These are phyloP conservation scores for Salvia miltiorrhiza DNA, from an alignment of 257 asterid species.

Conservation along the genomic window DNA sequence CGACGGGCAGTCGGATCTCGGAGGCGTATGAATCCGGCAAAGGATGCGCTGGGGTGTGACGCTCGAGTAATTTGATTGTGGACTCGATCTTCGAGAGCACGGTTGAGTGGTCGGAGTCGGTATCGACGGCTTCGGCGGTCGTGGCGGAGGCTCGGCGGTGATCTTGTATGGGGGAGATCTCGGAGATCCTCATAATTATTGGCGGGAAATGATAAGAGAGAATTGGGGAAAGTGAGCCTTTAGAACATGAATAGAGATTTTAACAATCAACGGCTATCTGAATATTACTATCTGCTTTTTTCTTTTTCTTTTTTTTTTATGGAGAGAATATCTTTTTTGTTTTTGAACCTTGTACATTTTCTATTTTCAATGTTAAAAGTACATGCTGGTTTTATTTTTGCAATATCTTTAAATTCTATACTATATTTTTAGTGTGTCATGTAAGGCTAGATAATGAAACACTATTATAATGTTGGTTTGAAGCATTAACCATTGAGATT, in stretches of 20 bases:
- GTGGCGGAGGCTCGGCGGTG: slow-evolving; percentile 48
- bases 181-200: slow-evolving; percentile 66
- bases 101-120: slow-evolving; percentile 36
- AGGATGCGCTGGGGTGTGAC: slow-evolving; percentile 43
- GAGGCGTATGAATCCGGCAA: slow-evolving; percentile 58
- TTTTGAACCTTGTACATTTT: not conserved
- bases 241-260: not conserved
- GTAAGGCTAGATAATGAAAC: no score
- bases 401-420: no score
- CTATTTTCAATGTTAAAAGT: not conserved
- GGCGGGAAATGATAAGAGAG: slow-evolving; percentile 47
- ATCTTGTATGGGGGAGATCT: slow-evolving; percentile 56
- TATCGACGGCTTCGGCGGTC: slow-evolving; percentile 10
- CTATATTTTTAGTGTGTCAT: no score
- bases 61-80: slow-evolving; percentile 59
- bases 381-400: no score
- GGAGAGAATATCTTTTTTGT: no score
- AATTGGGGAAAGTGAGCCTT: not conserved
- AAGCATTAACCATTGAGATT: no score
- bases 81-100: slow-evolving; percentile 61
- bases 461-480: no score
- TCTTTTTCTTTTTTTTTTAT: no score
- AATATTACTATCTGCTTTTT: no score
- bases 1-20: slow-evolving; percentile 43
- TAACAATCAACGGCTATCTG: not conserved